A percentile compares a stretch with the other conserved stretches of the same genome.
These are phyloP conservation scores for Pseudomicrostroma phylloplanum DNA, from an alignment of 1,284 basidiomycete species.

Conservation along the genomic window DNA sequence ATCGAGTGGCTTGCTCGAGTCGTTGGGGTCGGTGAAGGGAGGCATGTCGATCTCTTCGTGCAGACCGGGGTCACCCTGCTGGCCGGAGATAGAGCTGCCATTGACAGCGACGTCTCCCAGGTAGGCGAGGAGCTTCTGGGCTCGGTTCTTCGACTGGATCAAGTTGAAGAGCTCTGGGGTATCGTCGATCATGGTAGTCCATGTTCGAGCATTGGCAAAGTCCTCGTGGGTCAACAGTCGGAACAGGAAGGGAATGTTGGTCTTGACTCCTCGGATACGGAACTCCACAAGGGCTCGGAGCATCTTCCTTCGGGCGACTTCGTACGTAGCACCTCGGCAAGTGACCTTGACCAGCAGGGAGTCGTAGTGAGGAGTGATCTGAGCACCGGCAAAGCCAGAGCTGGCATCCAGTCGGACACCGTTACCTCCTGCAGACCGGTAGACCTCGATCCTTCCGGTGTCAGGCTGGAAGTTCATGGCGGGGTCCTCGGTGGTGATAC, in stretches of 20 bases:
- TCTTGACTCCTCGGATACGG: constrained; percentile 96
- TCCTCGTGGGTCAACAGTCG: constrained; percentile 94
- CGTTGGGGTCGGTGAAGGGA: constrained; percentile 69
- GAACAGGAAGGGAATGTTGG: constrained; percentile 97
- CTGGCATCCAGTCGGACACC: constrained; percentile 95
- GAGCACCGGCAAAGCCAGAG: constrained; percentile 96
- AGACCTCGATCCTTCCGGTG: constrained; percentile 98
- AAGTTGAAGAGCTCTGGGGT: constrained; percentile 98
- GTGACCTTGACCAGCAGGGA: constrained; percentile 94
- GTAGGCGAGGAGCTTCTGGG: constrained; percentile 93
- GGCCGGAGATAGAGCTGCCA: constrained; percentile 91
- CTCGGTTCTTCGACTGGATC: constrained; percentile 94
- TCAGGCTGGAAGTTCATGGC: constrained; percentile 89
- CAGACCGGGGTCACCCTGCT: constrained; percentile 87
- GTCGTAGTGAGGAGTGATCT: constrained; percentile 99
- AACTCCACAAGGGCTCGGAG: constrained; percentile 96
- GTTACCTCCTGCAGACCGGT: constrained; percentile 95
- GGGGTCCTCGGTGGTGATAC: constrained; percentile 98
- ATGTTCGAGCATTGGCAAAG: constrained; percentile 91
- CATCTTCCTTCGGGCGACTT: constrained; percentile 98
- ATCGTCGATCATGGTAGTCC: constrained; percentile 85
- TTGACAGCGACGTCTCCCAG: constrained; percentile 97
- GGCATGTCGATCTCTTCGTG: constrained; percentile 83
- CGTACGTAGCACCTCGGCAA: constrained; percentile 94
- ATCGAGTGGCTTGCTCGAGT: constrained; percentile 69